A percentile compares a stretch with the other conserved stretches of the same genome.
phyloP scores from a whole-genome alignment of 2,329 filamentous ascomycete species.

The Hirsutella rhossiliensis region DNA sequence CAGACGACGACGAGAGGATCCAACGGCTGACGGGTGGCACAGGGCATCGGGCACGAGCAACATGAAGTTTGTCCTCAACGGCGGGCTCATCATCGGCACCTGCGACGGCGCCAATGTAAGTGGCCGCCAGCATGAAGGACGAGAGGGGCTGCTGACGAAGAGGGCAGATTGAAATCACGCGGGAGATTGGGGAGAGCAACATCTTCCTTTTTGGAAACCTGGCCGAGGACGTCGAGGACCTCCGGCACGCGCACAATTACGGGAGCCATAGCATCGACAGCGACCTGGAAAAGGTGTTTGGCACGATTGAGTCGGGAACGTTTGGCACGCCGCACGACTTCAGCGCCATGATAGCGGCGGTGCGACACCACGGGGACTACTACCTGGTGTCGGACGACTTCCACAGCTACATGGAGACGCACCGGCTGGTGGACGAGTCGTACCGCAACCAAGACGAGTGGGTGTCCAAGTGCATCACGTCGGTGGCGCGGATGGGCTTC shows the following conservation, averaged over 20 bases:
- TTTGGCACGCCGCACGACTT: slow-evolving; percentile 78
- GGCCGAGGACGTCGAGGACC: slow-evolving; percentile 90
- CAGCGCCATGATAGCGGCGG: slow-evolving; percentile 68
- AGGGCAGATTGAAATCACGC: slow-evolving; percentile 77
- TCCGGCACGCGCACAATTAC: slow-evolving; percentile 84
- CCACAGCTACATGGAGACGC: slow-evolving; percentile 85
- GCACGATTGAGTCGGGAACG: slow-evolving; percentile 62
- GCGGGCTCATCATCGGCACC: slow-evolving; percentile 92
- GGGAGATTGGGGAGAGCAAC: slow-evolving; percentile 91
- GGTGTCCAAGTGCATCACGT: slow-evolving; percentile 80
- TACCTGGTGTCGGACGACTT: slow-evolving; percentile 98
- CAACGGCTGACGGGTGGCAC: background rate
- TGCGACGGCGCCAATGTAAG: slow-evolving; percentile 94
- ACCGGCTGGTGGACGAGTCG: slow-evolving; percentile 79
- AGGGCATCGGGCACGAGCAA: slow-evolving; percentile 77
- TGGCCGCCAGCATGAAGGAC: slow-evolving; percentile 7
- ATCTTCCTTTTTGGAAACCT: slow-evolving; percentile 98
- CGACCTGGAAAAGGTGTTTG: slow-evolving; percentile 69
- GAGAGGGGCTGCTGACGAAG: background rate
- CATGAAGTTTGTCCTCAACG: slow-evolving; percentile 99
- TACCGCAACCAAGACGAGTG: slow-evolving; percentile 90
- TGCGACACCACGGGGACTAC: slow-evolving; percentile 90
- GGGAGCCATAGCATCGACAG: slow-evolving; percentile 66
- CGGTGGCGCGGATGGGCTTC: slow-evolving; percentile 91
- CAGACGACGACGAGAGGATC: background rate